phyloP scores from a whole-genome alignment of 139 green algal species.

The Chlamydomonas sphaeroides region DNA sequence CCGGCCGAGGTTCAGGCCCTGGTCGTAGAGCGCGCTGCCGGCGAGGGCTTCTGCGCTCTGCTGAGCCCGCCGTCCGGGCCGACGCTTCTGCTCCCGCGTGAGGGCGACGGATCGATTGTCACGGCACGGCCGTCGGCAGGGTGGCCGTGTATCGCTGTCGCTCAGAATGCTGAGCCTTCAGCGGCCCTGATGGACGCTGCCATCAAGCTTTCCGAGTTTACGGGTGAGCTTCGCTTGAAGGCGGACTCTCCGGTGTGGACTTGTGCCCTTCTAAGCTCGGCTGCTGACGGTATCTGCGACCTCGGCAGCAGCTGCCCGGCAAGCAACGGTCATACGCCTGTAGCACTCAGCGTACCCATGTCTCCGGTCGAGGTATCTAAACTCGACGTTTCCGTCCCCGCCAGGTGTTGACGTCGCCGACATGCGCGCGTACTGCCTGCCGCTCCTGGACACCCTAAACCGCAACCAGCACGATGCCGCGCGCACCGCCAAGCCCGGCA shows the following conservation, averaged over 20 bases:
- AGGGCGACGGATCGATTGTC: no score
- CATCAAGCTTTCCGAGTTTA: neutral
- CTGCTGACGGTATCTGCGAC: no score
- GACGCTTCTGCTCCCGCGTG: no score
- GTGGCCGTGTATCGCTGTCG: no score
- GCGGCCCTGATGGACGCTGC: neutral
- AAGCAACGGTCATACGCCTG: no score
- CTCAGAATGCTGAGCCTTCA: no score
- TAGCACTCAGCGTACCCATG: neutral
- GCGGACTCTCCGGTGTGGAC: neutral
- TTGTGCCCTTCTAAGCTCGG: neutral
- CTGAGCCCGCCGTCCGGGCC: no score
- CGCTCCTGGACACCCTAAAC: neutral
- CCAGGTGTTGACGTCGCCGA: neutral
- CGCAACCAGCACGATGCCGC: neutral
- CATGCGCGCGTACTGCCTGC: neutral
- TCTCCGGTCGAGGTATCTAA: neutral
- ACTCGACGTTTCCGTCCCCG: neutral
- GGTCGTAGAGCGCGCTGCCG: no score
- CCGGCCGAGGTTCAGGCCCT: no score
- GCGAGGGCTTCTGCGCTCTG: no score
- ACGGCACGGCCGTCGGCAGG: no score
- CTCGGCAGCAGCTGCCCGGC: neutral
- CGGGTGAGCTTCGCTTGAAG: neutral
- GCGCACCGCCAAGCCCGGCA: neutral